phyloP scores from a whole-genome alignment of 2,329 filamentous ascomycete genomes.

The Epichloe scottii region DNA sequence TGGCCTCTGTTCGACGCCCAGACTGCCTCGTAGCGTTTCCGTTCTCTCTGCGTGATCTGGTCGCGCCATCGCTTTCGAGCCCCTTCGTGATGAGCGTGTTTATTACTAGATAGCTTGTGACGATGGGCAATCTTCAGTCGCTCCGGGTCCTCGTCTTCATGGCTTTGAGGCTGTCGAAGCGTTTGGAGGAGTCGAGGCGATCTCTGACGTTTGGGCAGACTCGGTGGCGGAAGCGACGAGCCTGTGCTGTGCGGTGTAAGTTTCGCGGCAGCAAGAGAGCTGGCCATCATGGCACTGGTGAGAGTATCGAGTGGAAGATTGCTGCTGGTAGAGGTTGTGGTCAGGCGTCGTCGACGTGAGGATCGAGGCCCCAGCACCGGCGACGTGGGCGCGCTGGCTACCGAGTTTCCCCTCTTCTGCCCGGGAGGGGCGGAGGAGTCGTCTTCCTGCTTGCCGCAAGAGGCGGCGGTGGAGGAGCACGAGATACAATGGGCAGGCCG shows the following conservation, averaged over 20 bases:
- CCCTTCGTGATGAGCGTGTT: constrained; percentile 67
- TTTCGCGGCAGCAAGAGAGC: constrained; percentile 56
- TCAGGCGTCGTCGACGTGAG: constrained; percentile 13
- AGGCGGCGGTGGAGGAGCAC: not conserved
- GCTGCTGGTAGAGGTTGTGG: constrained; percentile 17
- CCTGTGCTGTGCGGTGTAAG: constrained; percentile 28
- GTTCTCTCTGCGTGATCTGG: constrained; percentile 55
- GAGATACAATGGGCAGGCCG: constrained; percentile 6
- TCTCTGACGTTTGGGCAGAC: constrained; percentile 29
- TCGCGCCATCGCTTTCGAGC: constrained; percentile 67
- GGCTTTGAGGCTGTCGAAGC: constrained; percentile 42
- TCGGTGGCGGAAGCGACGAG: constrained; percentile 21
- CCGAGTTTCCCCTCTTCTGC: constrained; percentile 8
- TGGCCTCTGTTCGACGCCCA: constrained; percentile 71
- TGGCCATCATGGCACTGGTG: constrained; percentile 62
- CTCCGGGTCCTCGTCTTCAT: constrained; percentile 40
- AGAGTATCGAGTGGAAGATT: constrained; percentile 50
- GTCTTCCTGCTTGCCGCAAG: not conserved
- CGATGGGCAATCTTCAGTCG: constrained; percentile 33
- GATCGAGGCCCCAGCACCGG: constrained; percentile 20
- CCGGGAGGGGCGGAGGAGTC: constrained; percentile 7
- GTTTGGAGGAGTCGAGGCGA: constrained; percentile 51
- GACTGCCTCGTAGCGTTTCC: constrained; percentile 72
- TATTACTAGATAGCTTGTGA: constrained; percentile 39
- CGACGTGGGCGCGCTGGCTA: constrained; percentile 21